Percentiles rank a stretch among this genome's conserved stretches.
These are phyloP conservation scores for Penicillium freii DNA, from an alignment of 2,329 filamentous ascomycete species.

Conservation along the genomic window DNA sequence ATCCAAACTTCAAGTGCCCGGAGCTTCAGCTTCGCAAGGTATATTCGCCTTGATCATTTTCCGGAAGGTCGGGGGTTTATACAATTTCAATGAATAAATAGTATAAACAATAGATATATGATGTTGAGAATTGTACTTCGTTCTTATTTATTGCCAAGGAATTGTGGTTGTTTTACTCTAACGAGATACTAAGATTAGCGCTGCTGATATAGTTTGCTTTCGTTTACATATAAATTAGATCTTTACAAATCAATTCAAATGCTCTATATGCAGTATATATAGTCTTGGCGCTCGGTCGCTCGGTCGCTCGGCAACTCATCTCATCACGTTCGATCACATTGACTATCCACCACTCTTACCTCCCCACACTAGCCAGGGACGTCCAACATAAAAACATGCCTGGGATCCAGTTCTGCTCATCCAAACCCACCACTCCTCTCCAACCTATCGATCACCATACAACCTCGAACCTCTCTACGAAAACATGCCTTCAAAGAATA, in stretches of 20 bases:
- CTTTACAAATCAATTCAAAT: background rate
- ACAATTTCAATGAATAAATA: background rate
- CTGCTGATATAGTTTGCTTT: background rate
- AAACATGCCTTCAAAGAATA: background rate
- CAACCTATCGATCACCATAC: background rate
- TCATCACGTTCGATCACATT: background rate
- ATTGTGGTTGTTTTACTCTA: no score
- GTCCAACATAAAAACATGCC: background rate
- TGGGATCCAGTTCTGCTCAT: background rate
- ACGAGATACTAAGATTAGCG: background rate
- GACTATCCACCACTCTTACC: background rate
- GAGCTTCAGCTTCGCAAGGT: constrained; percentile 9
- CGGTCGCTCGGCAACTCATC: background rate
- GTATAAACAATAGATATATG: background rate
- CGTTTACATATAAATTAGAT: background rate
- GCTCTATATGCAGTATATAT: background rate
- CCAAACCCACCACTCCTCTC: background rate
- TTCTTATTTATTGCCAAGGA: background rate
- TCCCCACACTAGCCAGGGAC: background rate
- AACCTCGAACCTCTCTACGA: background rate
- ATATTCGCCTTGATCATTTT: background rate
- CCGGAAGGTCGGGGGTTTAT: background rate
- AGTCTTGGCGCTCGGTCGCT: background rate
- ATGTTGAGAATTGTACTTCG: background rate
- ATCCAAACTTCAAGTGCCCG: background rate